phyloP scores from a whole-genome alignment of 2,329 filamentous ascomycete species.

The Colletotrichum sidae region DNA sequence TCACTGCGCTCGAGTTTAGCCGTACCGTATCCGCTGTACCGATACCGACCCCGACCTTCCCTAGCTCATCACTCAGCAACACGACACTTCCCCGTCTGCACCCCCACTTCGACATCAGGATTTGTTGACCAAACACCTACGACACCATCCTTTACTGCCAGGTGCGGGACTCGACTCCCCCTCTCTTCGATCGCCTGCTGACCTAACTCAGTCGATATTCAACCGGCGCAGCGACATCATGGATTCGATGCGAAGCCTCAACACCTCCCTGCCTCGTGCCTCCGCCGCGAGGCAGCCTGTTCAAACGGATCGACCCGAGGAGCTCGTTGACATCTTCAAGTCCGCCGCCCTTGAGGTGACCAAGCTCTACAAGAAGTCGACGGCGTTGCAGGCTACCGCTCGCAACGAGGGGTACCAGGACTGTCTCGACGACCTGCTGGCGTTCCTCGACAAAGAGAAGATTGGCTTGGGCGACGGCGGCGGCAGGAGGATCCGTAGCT shows the following conservation, averaged over 20 bases:
- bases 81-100: constrained; percentile 13
- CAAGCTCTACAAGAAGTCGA: constrained; percentile 94
- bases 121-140: constrained; percentile 34
- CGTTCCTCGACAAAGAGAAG: constrained; percentile 85
- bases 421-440: constrained; percentile 88
- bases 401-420: constrained; percentile 91
- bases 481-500: constrained; percentile 70
- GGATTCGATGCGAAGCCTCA: constrained; percentile 48
- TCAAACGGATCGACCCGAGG: constrained; percentile 62
- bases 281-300: constrained; percentile 42
- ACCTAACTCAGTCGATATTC: constrained; percentile 13
- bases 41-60: too few relatives aligned
- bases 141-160: constrained; percentile 23
- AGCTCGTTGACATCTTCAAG: constrained; percentile 90
- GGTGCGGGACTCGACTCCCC: constrained; percentile 31
- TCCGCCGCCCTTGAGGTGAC: constrained; percentile 93
- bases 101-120: constrained; percentile 33
- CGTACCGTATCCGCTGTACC: too few relatives aligned
- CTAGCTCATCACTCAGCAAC: too few relatives aligned
- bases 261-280: constrained; percentile 39
- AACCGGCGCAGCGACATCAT: constrained; percentile 38
- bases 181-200: constrained; percentile 13
- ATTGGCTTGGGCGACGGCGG: constrained; percentile 85
- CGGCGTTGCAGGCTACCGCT: constrained; percentile 79
- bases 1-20: too few relatives aligned